Evolutionary conservation across 1,284 basidiomycete species (phyloP), one percentile per base, ranked within the genome.

Genomic region (Boletus hoseneyae): DNA sequence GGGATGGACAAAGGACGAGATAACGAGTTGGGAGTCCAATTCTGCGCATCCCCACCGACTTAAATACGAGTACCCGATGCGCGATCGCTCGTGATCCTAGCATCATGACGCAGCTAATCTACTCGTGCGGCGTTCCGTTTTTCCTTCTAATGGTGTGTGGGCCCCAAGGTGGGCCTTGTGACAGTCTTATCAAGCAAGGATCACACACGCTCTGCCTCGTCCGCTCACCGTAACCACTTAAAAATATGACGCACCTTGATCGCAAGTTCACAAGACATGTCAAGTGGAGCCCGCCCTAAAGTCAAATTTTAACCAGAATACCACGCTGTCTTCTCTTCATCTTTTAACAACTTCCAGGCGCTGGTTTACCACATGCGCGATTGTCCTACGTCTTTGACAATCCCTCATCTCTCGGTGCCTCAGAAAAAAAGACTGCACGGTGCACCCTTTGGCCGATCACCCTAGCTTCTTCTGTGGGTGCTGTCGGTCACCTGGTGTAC

Each of bases 271-370:
- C 40, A 13, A 6, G 5, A 25, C 4, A 6, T 30, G 10, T 30
- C 29, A 11, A 9, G n/a, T 3, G 1, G n/a, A 41, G 58, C 75
- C 73, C 60, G 67, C 77, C 78, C 77, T 79, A 70, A 79, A 72
- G 47, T 45, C 16, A 0, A 2, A 1, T 6, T 25, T 45, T 43
- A 29, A 36, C 12, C 11, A 0, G 1, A 3, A 6, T 25, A 6
- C 7, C 23, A 3, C 23, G 23, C 23, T 7, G 23, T 25, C 23
- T 46, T 59, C 59, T 66, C 55, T 61, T 60, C 71, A 79, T 82
- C 77, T 80, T 82, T 82, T 82, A 82, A 82, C 81, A 81, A 79
- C 72, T 73, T 70, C 54, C 68, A 74, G 82, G 77, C 70, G 63
- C 72, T 67, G 55, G 66, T 58, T 58, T 74, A 77, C 77, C 77